Evolutionary conservation across 768 basidiomycete genomes (phyloP).

Genomic region (Leucogyrophana mollusca): DNA sequence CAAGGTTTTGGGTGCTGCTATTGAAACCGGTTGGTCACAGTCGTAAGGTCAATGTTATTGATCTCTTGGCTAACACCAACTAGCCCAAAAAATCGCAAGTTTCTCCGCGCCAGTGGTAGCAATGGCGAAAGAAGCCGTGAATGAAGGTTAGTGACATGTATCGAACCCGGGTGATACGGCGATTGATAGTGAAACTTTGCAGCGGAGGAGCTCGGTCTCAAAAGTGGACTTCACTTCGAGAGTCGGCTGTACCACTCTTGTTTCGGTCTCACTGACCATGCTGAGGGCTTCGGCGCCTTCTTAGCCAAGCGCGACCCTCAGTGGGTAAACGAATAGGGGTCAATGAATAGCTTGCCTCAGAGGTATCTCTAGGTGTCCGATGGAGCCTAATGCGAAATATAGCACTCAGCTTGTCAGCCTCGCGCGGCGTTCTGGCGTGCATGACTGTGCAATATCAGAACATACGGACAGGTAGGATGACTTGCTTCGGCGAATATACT

Average conservation of each 20-base stretch:
- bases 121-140: slow-evolving; percentile 52
- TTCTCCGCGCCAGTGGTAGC: slow-evolving; percentile 29
- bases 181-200: not conserved
- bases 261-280: slow-evolving; percentile 48
- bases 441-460: too few relatives aligned
- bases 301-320: slow-evolving; percentile 44
- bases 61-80: not conserved
- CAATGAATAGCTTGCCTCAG: too few relatives aligned
- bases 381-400: too few relatives aligned
- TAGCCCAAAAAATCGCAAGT: slow-evolving; percentile 29
- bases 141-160: slow-evolving; percentile 31
- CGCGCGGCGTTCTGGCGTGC: too few relatives aligned
- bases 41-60: not conserved
- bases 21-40: slow-evolving; percentile 35
- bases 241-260: slow-evolving; percentile 48
- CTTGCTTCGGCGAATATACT: too few relatives aligned
- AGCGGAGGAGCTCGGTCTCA: slow-evolving; percentile 48
- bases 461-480: too few relatives aligned
- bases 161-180: not conserved
- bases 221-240: slow-evolving; percentile 45
- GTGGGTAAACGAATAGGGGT: slow-evolving; percentile 38
- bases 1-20: slow-evolving; percentile 42
- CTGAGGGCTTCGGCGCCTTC: slow-evolving; percentile 50
- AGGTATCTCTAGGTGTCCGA: too few relatives aligned
- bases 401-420: too few relatives aligned